A percentile compares a stretch with the other conserved stretches of the same genome.
Evolutionary conservation across 192 early-diverging fungal genomes (phyloP).

Genomic region (Coemansia sp.): DNA sequence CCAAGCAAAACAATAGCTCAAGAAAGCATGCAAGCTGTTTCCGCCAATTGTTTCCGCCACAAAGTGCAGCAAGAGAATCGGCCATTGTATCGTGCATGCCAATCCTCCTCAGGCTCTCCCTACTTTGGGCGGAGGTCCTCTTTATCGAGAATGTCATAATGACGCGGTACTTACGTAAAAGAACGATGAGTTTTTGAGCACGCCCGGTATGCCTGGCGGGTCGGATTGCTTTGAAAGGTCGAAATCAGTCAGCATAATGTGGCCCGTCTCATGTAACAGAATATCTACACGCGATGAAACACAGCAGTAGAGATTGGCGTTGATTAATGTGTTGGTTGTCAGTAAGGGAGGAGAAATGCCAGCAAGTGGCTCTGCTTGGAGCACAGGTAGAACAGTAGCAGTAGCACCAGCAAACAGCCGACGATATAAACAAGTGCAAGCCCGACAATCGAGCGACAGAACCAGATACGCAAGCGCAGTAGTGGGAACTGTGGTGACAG

Average conservation of each 20-base stretch:
- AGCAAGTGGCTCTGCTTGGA: background rate
- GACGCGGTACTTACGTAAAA: slow-evolving; percentile 52
- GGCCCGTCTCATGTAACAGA: slow-evolving; percentile 90
- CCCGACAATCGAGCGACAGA: background rate
- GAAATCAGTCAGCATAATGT: slow-evolving; percentile 99
- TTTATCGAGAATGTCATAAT: background rate
- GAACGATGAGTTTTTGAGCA: slow-evolving; percentile 61
- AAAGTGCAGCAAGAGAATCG: background rate
- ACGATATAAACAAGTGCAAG: background rate
- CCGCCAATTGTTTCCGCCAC: slow-evolving; percentile 3
- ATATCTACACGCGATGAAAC: slow-evolving; percentile 58
- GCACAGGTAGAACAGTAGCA: background rate
- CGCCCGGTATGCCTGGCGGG: slow-evolving; percentile 71
- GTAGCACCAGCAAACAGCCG: background rate
- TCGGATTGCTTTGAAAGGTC: slow-evolving; percentile 94
- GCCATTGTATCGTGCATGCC: background rate
- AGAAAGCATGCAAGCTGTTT: slow-evolving; percentile 1
- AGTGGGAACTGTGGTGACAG: background rate
- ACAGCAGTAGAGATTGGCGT: slow-evolving; percentile 5
- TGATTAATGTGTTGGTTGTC: background rate
- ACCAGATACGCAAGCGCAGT: background rate
- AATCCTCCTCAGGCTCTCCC: background rate
- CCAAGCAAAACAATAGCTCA: background rate
- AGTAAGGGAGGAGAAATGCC: slow-evolving; percentile 13
- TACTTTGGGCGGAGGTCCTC: background rate